Base-by-base conservation (phyloP, 176 grass and related monocot species). In the Rhipidocladum racemiflorum region DNA sequence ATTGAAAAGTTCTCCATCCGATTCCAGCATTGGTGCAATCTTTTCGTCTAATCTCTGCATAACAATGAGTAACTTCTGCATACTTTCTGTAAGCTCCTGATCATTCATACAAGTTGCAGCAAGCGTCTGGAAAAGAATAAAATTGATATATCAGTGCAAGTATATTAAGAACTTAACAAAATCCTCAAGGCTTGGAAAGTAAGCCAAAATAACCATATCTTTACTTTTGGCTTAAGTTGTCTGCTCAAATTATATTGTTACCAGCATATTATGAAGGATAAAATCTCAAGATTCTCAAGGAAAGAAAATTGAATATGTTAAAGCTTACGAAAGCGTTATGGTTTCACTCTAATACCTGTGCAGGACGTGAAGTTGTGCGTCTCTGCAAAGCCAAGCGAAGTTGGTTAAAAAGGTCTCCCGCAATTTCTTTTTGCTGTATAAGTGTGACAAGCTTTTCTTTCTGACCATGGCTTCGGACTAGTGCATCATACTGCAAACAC, bases 41-140 rank as follows among this genome's bases (percentile, higher is more conserved):
- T 94, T 91, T 80, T 94, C 75, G 54, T 97, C 95, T 76, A 97
- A 86, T 88, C 92, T 97, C 88, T 89, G 92, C 95, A 97, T 97
- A 74, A 97, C 87, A 71, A 97, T 92, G 36, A 97, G 81, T 51
- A 94, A 56, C 84, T 94, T 97, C 81, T 97, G 90, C 95, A 97
- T 97, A 72, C 81, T 94, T 76, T 97, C 92, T 39, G 88, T 84
- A 81, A 97, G 84, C 68, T 97, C 92, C 69, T 85, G 86, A 36
- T 94, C 95, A 78, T 94, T 88, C 95, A 97, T 94, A 78, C 89
- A 92, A 84, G 88, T 94, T 61, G 95, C 92, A 84, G 88, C 81
- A 78, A 90, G 83, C 9, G 90, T 92, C 95, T 97, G 81, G n/a
- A 89, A 84, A 76, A 76, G 21, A 74, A 30, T 24, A 85, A 51